These are phyloP conservation scores for Aspergillus nidulans DNA, from an alignment of 495 filamentous ascomycete species.

Conservation along the genomic window DNA sequence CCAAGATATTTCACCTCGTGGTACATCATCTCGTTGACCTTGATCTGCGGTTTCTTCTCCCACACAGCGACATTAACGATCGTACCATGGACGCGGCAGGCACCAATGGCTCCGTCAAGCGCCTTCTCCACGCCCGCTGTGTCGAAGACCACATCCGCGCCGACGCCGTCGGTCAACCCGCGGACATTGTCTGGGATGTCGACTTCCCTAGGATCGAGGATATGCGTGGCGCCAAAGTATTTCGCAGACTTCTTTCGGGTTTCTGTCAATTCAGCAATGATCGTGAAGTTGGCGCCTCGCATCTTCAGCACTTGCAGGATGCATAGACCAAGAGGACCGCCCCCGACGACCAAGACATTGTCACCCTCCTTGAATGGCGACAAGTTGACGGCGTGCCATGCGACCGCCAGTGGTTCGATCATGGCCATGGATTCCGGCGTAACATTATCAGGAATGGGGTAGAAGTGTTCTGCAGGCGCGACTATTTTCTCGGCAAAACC, in stretches of 20 bases:
- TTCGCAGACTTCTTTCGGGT: constrained; percentile 46
- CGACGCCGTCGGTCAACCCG: constrained; percentile 43
- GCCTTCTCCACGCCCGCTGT: constrained; percentile 52
- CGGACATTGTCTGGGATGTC: constrained; percentile 44
- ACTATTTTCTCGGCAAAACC: constrained; percentile 25
- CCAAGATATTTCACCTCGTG: constrained; percentile 45
- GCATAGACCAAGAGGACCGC: constrained; percentile 59
- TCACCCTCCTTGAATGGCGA: constrained; percentile 48
- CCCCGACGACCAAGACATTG: constrained; percentile 53
- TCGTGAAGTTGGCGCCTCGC: constrained; percentile 46
- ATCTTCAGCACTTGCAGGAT: constrained; percentile 54
- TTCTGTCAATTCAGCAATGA: constrained; percentile 51
- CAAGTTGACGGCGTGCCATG: constrained; percentile 60
- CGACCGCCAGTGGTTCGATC: constrained; percentile 60
- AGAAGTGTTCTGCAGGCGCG: constrained; percentile 28
- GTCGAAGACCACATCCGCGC: constrained; percentile 55
- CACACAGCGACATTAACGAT: constrained; percentile 61
- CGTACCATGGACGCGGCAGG: constrained; percentile 49
- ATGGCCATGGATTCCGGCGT: constrained; percentile 37
- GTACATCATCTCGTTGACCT: constrained; percentile 46
- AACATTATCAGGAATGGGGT: constrained; percentile 17
- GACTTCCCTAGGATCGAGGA: constrained; percentile 52
- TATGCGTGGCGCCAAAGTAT: constrained; percentile 49
- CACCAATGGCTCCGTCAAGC: constrained; percentile 45
- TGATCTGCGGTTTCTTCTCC: constrained; percentile 48